phyloP scores from a whole-genome alignment of 495 filamentous ascomycete species.

The Penicillium odoratum region DNA sequence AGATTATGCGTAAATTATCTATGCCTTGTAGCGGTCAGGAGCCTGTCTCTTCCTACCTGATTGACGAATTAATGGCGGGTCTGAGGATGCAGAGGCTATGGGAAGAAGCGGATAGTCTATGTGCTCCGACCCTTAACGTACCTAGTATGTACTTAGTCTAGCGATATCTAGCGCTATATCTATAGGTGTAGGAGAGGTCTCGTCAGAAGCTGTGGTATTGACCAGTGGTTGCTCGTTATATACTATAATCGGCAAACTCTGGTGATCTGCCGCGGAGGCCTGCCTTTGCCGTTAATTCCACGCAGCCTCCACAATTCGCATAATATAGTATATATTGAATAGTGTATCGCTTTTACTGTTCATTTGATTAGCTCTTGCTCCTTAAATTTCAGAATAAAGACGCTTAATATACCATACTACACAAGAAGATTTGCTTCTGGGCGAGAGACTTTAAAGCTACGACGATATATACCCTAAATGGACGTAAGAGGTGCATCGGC shows the following conservation, averaged over 20 bases:
- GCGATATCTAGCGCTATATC: not conserved
- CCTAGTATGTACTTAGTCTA: not conserved
- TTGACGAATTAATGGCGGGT: not conserved
- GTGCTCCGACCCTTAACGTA: not conserved
- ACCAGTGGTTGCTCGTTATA: not conserved
- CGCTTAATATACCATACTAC: not conserved
- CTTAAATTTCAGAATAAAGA: not conserved
- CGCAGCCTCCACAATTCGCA: not conserved
- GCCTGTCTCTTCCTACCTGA: not conserved
- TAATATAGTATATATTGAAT: not conserved
- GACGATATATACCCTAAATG: conserved; percentile 3
- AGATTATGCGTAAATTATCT: conserved; percentile 5
- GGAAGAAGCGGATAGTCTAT: not conserved
- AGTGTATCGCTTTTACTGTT: not conserved
- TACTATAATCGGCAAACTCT: not conserved
- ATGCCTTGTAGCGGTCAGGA: not conserved
- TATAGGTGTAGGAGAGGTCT: not conserved
- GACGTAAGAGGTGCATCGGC: not conserved
- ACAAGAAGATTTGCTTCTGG: not conserved
- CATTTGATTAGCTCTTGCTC: not conserved
- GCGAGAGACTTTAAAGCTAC: not conserved
- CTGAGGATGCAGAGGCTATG: not conserved
- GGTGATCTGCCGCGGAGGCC: not conserved
- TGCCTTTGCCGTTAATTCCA: not conserved
- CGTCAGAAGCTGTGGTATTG: not conserved